These are phyloP conservation scores for Anisodus tanguticus DNA, from an alignment of 257 asterid genomes.

Conservation along the genomic window DNA sequence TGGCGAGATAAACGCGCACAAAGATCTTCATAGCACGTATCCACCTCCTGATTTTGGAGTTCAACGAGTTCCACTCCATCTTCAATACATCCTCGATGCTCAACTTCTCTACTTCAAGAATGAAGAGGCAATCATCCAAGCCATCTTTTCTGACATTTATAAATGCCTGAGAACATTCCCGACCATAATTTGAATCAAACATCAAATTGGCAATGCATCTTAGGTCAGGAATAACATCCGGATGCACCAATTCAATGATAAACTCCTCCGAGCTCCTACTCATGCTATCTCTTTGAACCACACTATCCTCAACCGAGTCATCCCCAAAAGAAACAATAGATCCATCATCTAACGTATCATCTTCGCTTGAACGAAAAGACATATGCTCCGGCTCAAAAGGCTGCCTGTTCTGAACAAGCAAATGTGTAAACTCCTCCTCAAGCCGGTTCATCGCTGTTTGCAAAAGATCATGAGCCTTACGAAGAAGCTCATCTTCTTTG, in stretches of 20 bases:
- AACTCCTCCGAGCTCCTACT: slow-evolving; percentile 73
- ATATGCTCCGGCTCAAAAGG: slow-evolving; percentile 83
- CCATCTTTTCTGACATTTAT: slow-evolving; percentile 77
- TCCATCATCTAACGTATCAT: slow-evolving; percentile 62
- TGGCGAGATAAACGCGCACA: slow-evolving; percentile 76
- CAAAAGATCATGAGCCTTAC: slow-evolving; percentile 68
- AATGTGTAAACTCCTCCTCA: slow-evolving; percentile 83
- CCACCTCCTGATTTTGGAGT: slow-evolving; percentile 88
- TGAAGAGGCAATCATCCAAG: slow-evolving; percentile 78
- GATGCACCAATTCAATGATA: slow-evolving; percentile 65
- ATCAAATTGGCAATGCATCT: slow-evolving; percentile 69
- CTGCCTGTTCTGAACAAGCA: slow-evolving; percentile 79
- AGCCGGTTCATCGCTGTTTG: slow-evolving; percentile 88
- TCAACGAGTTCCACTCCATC: slow-evolving; percentile 81
- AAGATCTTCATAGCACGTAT: slow-evolving; percentile 84
- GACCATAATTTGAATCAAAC: slow-evolving; percentile 80
- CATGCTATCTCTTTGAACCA: slow-evolving; percentile 64
- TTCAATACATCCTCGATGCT: slow-evolving; percentile 87
- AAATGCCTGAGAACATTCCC: slow-evolving; percentile 80
- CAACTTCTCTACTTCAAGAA: slow-evolving; percentile 78
- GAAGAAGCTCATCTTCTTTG: slow-evolving; percentile 50
- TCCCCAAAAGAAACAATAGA: slow-evolving; percentile 83
- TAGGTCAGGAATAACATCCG: slow-evolving; percentile 64
- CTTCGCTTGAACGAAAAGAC: slow-evolving; percentile 90
- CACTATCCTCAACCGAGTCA: slow-evolving; percentile 68